Percentiles rank a stretch among this genome's conserved stretches.
phyloP scores from a whole-genome alignment of 495 filamentous ascomycete genomes.

The Pyrenopolyporus hunteri region DNA sequence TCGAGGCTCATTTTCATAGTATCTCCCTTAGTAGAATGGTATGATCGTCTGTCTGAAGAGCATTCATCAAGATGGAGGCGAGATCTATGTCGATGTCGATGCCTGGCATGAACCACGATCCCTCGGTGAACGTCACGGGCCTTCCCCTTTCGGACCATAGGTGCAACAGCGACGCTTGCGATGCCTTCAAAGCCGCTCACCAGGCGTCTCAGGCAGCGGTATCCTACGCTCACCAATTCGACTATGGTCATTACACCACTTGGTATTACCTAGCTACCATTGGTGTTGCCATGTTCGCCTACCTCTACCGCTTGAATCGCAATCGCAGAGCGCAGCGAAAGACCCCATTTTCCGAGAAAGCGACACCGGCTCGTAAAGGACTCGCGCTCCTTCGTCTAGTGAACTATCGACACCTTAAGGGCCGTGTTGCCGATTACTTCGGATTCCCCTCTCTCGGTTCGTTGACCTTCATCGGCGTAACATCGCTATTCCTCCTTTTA shows the following conservation, averaged over 20 bases:
- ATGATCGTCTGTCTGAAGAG: not conserved
- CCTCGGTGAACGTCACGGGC: slow-evolving; percentile 31
- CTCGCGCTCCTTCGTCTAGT: slow-evolving; percentile 33
- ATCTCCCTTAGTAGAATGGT: not conserved
- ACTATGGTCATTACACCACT: slow-evolving; percentile 45
- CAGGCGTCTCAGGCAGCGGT: slow-evolving; percentile 42
- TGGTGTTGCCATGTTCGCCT: slow-evolving; percentile 39
- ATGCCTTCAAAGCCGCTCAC: slow-evolving; percentile 43
- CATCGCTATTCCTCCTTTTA: slow-evolving; percentile 36
- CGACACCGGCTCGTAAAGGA: slow-evolving; percentile 20
- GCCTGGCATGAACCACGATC: slow-evolving; percentile 18
- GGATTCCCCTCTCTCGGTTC: slow-evolving; percentile 41
- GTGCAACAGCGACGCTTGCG: slow-evolving; percentile 45
- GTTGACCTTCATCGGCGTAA: slow-evolving; percentile 18
- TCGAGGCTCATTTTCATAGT: not conserved
- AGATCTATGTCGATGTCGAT: slow-evolving; percentile 8
- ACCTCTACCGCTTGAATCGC: slow-evolving; percentile 21
- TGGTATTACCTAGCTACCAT: slow-evolving; percentile 45
- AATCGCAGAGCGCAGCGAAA: slow-evolving; percentile 12
- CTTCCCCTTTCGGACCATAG: slow-evolving; percentile 46
- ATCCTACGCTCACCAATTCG: slow-evolving; percentile 40
- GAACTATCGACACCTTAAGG: slow-evolving; percentile 42
- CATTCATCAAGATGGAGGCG: not conserved
- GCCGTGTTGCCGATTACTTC: slow-evolving; percentile 31
- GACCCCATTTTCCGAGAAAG: not conserved